phyloP scores from a whole-genome alignment of 179 eudicot species.

The Spergularia azorica region DNA sequence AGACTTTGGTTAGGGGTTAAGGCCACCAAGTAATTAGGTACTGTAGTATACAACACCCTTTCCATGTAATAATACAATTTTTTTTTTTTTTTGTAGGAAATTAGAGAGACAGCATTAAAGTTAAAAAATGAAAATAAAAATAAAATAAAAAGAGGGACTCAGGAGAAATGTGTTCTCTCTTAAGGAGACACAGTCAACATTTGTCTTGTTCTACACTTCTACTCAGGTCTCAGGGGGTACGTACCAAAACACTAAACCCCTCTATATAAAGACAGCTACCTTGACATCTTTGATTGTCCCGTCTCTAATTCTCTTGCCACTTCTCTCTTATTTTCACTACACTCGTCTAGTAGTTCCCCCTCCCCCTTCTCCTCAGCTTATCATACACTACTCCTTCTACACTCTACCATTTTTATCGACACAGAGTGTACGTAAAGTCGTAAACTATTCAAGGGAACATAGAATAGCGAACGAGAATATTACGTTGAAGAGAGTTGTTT shows the following conservation, averaged over 20 bases:
- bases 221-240: not conserved
- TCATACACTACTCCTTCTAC: not conserved
- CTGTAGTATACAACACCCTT: no score
- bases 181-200: not conserved
- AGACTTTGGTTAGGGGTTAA: not conserved
- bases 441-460: no score
- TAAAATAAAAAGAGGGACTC: not conserved
- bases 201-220: not conserved
- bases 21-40: not conserved
- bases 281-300: constrained; percentile 16
- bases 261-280: constrained; percentile 9
- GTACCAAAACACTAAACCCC: not conserved
- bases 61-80: no score
- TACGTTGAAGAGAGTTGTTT: not conserved
- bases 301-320: constrained; percentile 24
- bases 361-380: constrained; percentile 11
- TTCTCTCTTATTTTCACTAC: constrained; percentile 19
- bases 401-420: not conserved
- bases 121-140: not conserved
- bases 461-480: no score
- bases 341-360: constrained; percentile 23
- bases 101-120: not conserved
- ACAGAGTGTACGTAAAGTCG: no score
- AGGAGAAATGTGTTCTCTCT: not conserved
- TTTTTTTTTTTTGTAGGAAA: not conserved